Percentiles rank a stretch among this genome's conserved stretches.
phyloP scores from a whole-genome alignment of 352 stramenopile species.

The Globisporangium orthogonon region DNA sequence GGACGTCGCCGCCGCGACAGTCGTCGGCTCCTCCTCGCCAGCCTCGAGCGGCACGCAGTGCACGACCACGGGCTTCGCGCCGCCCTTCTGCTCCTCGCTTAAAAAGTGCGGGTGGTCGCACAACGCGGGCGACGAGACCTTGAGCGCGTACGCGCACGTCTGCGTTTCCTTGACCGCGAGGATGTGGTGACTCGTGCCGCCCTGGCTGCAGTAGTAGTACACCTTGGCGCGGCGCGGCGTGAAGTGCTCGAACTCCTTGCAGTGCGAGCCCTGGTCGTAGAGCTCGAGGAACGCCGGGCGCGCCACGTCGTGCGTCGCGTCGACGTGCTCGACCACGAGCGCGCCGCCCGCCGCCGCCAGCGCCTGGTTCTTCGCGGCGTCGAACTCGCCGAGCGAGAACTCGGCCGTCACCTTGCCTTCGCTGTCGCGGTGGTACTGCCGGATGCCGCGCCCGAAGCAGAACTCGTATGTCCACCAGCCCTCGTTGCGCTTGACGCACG shows the following conservation, averaged over 20 bases:
- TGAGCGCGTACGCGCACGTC: constrained; percentile 79
- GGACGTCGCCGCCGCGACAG: not conserved
- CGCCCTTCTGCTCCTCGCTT: constrained; percentile 53
- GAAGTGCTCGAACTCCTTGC: constrained; percentile 61
- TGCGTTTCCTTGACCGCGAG: constrained; percentile 73
- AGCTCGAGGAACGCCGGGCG: constrained; percentile 63
- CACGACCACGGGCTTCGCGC: constrained; percentile 45
- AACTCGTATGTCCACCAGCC: constrained; percentile 64
- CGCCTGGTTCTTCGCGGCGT: constrained; percentile 40
- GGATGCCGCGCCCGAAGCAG: constrained; percentile 61
- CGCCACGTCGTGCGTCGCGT: constrained; percentile 68
- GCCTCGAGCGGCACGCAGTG: constrained; percentile 55
- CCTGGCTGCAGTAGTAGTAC: constrained; percentile 72
- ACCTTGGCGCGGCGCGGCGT: constrained; percentile 56
- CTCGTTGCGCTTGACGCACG: constrained; percentile 76
- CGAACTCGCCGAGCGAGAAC: constrained; percentile 59
- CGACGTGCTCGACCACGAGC: constrained; percentile 68
- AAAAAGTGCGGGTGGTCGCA: constrained; percentile 82
- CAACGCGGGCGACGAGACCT: constrained; percentile 64
- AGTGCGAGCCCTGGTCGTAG: constrained; percentile 64
- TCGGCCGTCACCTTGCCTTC: constrained; percentile 60
- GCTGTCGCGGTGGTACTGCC: constrained; percentile 69
- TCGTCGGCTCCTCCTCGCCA: not conserved
- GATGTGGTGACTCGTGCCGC: constrained; percentile 63
- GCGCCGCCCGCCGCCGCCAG: constrained; percentile 33